Conservation (phyloP, 2,329 filamentous ascomycete species). For the Aspergillus eucalypticola region DNA sequence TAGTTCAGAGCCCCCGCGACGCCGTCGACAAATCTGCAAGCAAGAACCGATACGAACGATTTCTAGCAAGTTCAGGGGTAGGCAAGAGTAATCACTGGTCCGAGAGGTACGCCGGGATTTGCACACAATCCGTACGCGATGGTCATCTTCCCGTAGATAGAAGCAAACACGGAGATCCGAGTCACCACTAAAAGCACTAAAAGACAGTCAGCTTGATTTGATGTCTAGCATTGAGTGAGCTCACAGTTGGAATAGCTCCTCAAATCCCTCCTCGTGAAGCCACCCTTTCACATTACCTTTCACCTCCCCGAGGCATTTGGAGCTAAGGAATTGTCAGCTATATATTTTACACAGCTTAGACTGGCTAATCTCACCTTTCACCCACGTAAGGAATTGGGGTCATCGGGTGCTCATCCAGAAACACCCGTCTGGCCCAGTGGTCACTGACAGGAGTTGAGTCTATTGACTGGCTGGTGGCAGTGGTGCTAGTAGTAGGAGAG, state of each 20-base stretch:
- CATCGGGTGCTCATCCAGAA: constrained; percentile 29
- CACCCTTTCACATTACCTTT: constrained; percentile 30
- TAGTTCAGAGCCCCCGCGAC: constrained; percentile 40
- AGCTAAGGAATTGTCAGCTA: constrained; percentile 25
- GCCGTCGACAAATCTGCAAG: constrained; percentile 43
- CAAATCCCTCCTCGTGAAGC: constrained; percentile 38
- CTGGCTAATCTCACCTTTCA: constrained; percentile 30
- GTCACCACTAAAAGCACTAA: constrained; percentile 50
- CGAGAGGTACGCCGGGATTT: constrained; percentile 45
- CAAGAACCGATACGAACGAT: constrained; percentile 39
- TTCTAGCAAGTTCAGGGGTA: constrained; percentile 52
- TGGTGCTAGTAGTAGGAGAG: constrained; percentile 37
- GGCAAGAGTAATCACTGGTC: constrained; percentile 49
- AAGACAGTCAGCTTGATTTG: not conserved
- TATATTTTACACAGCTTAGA: not conserved
- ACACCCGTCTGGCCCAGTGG: constrained; percentile 48
- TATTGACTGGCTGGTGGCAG: constrained; percentile 32
- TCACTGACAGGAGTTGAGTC: constrained; percentile 29
- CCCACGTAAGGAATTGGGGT: constrained; percentile 32
- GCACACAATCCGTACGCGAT: constrained; percentile 57
- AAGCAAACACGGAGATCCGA: constrained; percentile 49
- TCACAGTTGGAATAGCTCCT: constrained; percentile 43
- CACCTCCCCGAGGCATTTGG: constrained; percentile 37
- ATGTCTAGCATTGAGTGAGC: constrained; percentile 12
- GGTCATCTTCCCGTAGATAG: constrained; percentile 54